phyloP scores from a whole-genome alignment of 2,329 filamentous ascomycete species.

The Aspergillus eucalypticola region DNA sequence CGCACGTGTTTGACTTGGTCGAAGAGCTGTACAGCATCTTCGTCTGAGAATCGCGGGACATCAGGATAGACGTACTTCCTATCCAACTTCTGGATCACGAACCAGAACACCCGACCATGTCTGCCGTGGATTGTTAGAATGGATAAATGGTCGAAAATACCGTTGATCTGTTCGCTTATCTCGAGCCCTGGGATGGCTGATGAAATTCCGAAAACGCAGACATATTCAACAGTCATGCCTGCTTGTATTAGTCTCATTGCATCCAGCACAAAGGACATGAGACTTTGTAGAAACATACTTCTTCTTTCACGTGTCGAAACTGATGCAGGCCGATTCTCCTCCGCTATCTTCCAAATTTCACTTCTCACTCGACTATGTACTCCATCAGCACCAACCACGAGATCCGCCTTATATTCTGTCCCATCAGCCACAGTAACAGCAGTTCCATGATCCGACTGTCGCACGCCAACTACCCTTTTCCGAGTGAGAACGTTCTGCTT shows the following conservation, averaged over 20 bases:
- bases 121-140: conserved; percentile 25
- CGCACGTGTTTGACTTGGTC: conserved; percentile 9
- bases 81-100: conserved; percentile 28
- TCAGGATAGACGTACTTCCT: conserved; percentile 23
- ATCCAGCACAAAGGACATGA: neutral
- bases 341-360: conserved; percentile 34
- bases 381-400: conserved; percentile 48
- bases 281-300: neutral
- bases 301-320: conserved; percentile 12
- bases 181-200: conserved; percentile 14
- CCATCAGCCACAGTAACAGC: conserved; percentile 38
- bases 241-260: neutral
- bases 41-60: conserved; percentile 23
- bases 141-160: conserved; percentile 17
- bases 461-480: conserved; percentile 32
- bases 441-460: conserved; percentile 24
- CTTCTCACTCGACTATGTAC: conserved; percentile 42
- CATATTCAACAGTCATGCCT: conserved; percentile 29
- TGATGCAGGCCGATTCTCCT: neutral
- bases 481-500: conserved; percentile 34
- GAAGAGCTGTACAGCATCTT: conserved; percentile 21
- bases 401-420: conserved; percentile 33
- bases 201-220: conserved; percentile 35
- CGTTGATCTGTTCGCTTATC: conserved; percentile 22
- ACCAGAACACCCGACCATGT: conserved; percentile 29